phyloP scores from a whole-genome alignment of 139 green algal species.

The Micractinium conductrix region DNA sequence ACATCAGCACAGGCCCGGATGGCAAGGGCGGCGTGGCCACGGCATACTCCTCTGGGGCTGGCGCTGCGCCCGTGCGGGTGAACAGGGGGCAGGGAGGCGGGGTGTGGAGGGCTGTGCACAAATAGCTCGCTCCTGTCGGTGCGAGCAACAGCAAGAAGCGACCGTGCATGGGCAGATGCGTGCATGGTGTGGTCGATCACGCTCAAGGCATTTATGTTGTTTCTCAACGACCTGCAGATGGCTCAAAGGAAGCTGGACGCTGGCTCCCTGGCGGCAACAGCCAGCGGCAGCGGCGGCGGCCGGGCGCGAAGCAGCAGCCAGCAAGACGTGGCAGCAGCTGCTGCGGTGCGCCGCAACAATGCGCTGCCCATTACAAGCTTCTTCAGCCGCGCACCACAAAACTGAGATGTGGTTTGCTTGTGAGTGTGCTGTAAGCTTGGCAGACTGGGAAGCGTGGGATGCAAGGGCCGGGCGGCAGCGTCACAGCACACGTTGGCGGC shows the following conservation, averaged over 20 bases:
- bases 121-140: too few species aligned
- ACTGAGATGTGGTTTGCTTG: too few species aligned
- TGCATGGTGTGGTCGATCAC: too few species aligned
- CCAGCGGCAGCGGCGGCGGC: background rate
- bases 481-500: too few species aligned
- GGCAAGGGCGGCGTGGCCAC: conserved; percentile 42
- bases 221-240: background rate
- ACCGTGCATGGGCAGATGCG: too few species aligned
- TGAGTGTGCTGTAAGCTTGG: background rate
- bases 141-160: too few species aligned
- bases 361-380: conserved; percentile 21
- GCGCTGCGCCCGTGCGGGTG: conserved; percentile 12
- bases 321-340: conserved; percentile 4
- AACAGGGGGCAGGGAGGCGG: background rate
- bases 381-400: background rate
- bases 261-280: background rate
- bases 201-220: too few species aligned
- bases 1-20: conserved; percentile 43
- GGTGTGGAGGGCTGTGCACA: too few species aligned
- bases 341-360: conserved; percentile 15
- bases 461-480: too few species aligned
- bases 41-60: background rate
- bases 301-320: background rate
- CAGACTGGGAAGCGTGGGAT: background rate
- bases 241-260: conserved; percentile 8